phyloP scores from a whole-genome alignment of 1,139 yeast genomes.

The Blastobotrys raffinosifermentans region DNA sequence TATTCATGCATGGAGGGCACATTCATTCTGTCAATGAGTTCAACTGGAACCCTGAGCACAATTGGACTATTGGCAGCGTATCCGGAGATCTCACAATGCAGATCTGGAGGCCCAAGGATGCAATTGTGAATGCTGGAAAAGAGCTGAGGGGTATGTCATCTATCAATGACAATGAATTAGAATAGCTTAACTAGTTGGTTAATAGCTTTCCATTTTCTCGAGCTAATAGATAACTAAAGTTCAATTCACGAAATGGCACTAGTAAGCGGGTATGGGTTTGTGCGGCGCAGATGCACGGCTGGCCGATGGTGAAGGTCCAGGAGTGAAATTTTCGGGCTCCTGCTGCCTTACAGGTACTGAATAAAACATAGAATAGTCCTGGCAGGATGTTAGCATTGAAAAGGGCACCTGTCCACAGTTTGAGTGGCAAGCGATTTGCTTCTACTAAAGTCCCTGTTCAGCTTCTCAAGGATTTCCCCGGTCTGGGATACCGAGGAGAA shows the following conservation, averaged over 20 bases:
- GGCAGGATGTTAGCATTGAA: too few species aligned
- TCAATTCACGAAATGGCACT: too few species aligned
- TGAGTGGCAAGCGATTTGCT: not conserved
- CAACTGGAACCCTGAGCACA: constrained; percentile 69
- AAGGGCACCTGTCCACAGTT: too few species aligned
- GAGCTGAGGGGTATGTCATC: not conserved
- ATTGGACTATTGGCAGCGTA: constrained; percentile 72
- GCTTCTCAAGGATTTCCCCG: constrained; percentile 58
- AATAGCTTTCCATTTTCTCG: too few species aligned
- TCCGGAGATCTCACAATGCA: constrained; percentile 85
- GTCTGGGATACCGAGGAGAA: constrained; percentile 61
- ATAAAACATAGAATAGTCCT: too few species aligned
- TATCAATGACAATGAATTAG: constrained; percentile 5
- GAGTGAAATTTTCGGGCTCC: too few species aligned
- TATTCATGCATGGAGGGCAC: constrained; percentile 86
- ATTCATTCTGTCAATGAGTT: constrained; percentile 81
- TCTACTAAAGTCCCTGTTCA: constrained; percentile 47
- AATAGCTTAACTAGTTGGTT: too few species aligned
- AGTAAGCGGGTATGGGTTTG: too few species aligned
- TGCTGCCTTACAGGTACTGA: too few species aligned
- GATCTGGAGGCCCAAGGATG: constrained; percentile 47
- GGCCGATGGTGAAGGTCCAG: too few species aligned
- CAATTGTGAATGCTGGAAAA: constrained; percentile 2
- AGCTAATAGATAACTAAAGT: too few species aligned
- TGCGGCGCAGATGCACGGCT: too few species aligned